Evolutionary conservation across 306 rosid genomes (phyloP).

Genomic region (Medicago lupulina): DNA sequence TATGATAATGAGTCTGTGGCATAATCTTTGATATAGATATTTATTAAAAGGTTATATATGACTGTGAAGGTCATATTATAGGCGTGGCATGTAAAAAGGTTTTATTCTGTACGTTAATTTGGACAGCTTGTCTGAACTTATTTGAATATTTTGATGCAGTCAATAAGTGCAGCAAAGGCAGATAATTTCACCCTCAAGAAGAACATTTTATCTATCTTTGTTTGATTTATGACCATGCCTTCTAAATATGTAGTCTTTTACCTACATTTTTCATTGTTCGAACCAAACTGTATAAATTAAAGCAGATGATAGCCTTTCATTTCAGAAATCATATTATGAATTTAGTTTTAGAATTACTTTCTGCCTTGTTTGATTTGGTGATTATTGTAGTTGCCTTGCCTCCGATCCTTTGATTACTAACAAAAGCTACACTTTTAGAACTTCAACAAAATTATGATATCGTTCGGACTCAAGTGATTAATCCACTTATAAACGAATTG

Average conservation of each 20-base stretch:
- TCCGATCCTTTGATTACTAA: not conserved
- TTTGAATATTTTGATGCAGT: conserved; percentile 51
- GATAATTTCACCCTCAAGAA: conserved; percentile 88
- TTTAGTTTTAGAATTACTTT: not conserved
- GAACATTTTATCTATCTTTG: conserved; percentile 74
- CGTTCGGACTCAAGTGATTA: too few relatives aligned
- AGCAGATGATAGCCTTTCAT: not conserved
- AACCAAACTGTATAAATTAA: not conserved
- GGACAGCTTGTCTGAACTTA: conserved; percentile 23
- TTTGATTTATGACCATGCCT: conserved; percentile 45
- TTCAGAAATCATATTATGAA: not conserved
- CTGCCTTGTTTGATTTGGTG: not conserved
- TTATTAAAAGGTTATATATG: too few relatives aligned
- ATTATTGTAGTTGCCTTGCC: not conserved
- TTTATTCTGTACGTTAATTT: not conserved
- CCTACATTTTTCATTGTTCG: not conserved
- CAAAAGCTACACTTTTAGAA: too few relatives aligned
- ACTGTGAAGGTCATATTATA: too few relatives aligned
- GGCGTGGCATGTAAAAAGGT: not conserved
- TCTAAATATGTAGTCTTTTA: not conserved
- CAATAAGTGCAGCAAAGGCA: conserved; percentile 80
- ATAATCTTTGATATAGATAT: too few relatives aligned
- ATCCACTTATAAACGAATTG: too few relatives aligned
- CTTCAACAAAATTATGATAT: too few relatives aligned
- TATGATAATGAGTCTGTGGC: too few relatives aligned